Conservation (phyloP, 495 filamentous ascomycete species). For the Melanomma pulvis-pyrius region DNA sequence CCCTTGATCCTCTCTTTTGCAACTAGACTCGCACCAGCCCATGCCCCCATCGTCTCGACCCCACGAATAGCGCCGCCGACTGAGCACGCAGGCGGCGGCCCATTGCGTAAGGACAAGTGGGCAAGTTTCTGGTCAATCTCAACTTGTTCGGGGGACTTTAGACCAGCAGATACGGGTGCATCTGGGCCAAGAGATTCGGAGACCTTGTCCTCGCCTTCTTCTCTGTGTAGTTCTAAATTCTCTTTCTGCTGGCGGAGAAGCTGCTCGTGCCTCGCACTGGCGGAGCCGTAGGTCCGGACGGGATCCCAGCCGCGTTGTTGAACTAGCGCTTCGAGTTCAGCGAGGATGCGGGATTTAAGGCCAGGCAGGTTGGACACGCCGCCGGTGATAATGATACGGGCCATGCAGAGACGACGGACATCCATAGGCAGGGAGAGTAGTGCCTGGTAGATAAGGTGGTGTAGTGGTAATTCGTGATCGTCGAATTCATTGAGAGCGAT, state of each 20-base stretch:
- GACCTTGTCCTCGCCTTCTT: slow-evolving; percentile 26
- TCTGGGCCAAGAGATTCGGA: slow-evolving; percentile 22
- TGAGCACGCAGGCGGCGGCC: slow-evolving; percentile 20
- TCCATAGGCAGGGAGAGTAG: slow-evolving; percentile 78
- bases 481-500: slow-evolving; percentile 64
- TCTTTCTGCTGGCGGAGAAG: slow-evolving; percentile 46
- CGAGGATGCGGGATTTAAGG: slow-evolving; percentile 74
- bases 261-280: slow-evolving; percentile 39
- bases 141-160: slow-evolving; percentile 33
- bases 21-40: slow-evolving; percentile 84
- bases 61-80: slow-evolving; percentile 67
- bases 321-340: slow-evolving; percentile 69
- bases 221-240: slow-evolving; percentile 36
- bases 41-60: slow-evolving; percentile 81
- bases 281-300: slow-evolving; percentile 52
- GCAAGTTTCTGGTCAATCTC: slow-evolving; percentile 28
- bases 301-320: slow-evolving; percentile 74
- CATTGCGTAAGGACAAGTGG: slow-evolving; percentile 7
- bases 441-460: slow-evolving; percentile 71
- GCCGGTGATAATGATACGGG: slow-evolving; percentile 84
- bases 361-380: slow-evolving; percentile 80
- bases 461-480: slow-evolving; percentile 80
- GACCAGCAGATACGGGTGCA: slow-evolving; percentile 16
- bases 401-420: slow-evolving; percentile 81
- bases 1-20: slow-evolving; percentile 73